phyloP scores from a whole-genome alignment of 371 early-diverging fungal genomes.

The Lichtheimia ornata region DNA sequence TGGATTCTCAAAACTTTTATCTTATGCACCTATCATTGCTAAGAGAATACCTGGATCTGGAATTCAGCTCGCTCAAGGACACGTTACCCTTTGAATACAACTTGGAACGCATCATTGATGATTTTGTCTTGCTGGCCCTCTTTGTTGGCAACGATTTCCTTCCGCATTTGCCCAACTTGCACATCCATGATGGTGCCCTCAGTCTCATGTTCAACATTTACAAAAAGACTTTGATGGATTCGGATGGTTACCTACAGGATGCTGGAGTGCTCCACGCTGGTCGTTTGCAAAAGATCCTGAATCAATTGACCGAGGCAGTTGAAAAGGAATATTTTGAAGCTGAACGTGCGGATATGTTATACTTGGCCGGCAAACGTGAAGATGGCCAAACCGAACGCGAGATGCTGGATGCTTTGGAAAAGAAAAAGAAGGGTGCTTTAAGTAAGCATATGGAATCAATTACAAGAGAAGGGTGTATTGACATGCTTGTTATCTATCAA shows the following conservation, averaged over 20 bases:
- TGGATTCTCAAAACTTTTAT: constrained; percentile 70
- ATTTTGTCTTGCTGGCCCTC: constrained; percentile 92
- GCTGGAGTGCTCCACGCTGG: constrained; percentile 73
- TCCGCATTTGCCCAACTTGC: constrained; percentile 92
- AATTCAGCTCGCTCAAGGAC: constrained; percentile 66
- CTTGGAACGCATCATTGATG: constrained; percentile 94
- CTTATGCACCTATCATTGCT: constrained; percentile 86
- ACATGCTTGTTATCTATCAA: background rate
- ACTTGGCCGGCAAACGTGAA: constrained; percentile 59
- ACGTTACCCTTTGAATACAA: constrained; percentile 71
- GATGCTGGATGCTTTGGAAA: constrained; percentile 49
- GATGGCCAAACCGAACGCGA: constrained; percentile 45
- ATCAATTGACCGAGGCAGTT: constrained; percentile 54
- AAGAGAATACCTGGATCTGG: constrained; percentile 91
- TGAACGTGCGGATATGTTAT: constrained; percentile 61
- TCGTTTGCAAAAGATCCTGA: constrained; percentile 65
- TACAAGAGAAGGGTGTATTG: background rate
- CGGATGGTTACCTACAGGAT: constrained; percentile 87
- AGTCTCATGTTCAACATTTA: constrained; percentile 86
- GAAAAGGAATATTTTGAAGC: constrained; percentile 72
- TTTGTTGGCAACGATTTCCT: constrained; percentile 99
- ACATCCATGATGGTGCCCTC: constrained; percentile 94
- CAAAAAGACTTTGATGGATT: constrained; percentile 66
- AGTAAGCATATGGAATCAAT: background rate
- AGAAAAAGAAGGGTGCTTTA: constrained; percentile 29